A percentile compares a stretch with the other conserved stretches of the same genome.
phyloP scores from a whole-genome alignment of 192 early-diverging fungal species.

The Spizellomyces sp. region DNA sequence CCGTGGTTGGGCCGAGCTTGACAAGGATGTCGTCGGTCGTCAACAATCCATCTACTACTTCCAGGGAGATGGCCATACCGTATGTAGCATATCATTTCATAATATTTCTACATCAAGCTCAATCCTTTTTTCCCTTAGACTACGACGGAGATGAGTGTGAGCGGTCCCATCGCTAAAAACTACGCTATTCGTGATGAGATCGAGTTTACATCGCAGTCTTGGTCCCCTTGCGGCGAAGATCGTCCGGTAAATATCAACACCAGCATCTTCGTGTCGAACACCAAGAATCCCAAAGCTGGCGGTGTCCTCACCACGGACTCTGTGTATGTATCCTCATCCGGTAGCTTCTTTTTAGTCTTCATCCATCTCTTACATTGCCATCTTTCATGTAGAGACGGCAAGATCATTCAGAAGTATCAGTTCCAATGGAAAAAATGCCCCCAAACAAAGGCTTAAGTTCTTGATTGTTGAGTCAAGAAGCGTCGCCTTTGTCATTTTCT shows the following conservation, averaged over 20 bases:
- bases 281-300: slow-evolving; percentile 12
- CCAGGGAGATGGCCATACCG: slow-evolving; percentile 22
- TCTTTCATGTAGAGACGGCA: slow-evolving; percentile 18
- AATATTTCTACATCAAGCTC: neutral
- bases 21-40: slow-evolving; percentile 19
- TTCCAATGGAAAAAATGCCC: slow-evolving; percentile 31
- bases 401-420: slow-evolving; percentile 25
- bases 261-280: slow-evolving; percentile 25
- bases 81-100: neutral
- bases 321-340: neutral
- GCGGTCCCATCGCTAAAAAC: slow-evolving; percentile 20
- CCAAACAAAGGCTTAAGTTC: neutral
- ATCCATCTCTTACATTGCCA: neutral
- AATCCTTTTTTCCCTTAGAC: slow-evolving; percentile 4
- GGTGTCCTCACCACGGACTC: slow-evolving; percentile 39
- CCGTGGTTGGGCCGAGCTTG: slow-evolving; percentile 36
- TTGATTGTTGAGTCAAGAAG: too few relatives aligned
- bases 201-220: slow-evolving; percentile 17
- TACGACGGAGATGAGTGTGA: slow-evolving; percentile 4
- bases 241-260: slow-evolving; percentile 33
- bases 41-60: slow-evolving; percentile 39
- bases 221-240: slow-evolving; percentile 33
- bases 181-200: slow-evolving; percentile 27
- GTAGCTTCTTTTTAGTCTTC: too few relatives aligned
- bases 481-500: too few relatives aligned